Evolutionary conservation across 225 moss, liverwort and hornwort species (phyloP).

Genomic region (Climacium dendroides): DNA sequence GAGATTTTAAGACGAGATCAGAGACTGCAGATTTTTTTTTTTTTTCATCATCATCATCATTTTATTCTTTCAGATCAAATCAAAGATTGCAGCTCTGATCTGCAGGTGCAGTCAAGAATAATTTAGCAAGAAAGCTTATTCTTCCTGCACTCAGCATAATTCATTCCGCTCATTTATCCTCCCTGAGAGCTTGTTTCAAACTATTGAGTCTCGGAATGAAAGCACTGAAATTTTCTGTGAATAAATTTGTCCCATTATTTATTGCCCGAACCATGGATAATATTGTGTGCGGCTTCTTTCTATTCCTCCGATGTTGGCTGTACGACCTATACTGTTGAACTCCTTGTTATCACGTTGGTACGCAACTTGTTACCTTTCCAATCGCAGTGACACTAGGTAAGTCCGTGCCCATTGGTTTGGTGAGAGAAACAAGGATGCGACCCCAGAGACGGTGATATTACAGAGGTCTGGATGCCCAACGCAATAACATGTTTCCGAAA

Average conservation of each 20-base stretch:
- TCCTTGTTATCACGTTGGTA: not conserved
- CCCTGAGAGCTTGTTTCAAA: not conserved
- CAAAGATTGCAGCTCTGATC: not conserved
- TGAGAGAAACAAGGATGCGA: not conserved
- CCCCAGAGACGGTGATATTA: not conserved
- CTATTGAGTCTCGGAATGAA: not conserved
- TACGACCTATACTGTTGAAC: not conserved
- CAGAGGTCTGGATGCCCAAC: not conserved
- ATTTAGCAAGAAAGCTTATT: not conserved
- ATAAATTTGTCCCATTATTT: not conserved
- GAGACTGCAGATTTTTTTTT: not conserved
- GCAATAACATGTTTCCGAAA: not conserved
- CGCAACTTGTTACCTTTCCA: not conserved
- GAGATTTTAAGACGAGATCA: not conserved
- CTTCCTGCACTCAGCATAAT: not conserved
- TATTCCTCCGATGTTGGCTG: not conserved
- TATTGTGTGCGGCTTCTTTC: not conserved
- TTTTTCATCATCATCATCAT: not conserved
- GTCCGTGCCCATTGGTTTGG: not conserved
- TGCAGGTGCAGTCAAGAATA: not conserved
- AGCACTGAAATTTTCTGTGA: not conserved
- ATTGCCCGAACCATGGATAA: not conserved
- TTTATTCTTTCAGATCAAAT: not conserved
- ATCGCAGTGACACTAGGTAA: not conserved
- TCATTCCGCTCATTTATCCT: not conserved